phyloP scores from a whole-genome alignment of 768 basidiomycete genomes.

The Boletales sp. region DNA sequence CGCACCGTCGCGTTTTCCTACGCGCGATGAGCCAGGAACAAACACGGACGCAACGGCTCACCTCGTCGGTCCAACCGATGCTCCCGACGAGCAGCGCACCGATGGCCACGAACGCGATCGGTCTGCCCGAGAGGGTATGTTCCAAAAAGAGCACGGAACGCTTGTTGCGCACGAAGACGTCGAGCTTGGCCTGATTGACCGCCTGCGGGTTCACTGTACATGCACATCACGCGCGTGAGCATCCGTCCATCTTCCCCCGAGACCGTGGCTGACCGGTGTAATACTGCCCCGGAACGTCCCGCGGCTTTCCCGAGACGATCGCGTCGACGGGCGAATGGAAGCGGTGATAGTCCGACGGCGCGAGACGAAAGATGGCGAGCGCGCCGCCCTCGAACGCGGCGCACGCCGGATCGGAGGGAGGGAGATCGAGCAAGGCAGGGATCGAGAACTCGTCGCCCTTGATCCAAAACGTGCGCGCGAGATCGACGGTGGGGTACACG shows the following conservation, averaged over 20 bases:
- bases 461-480: slow-evolving; percentile 72
- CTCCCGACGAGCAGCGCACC: slow-evolving; percentile 81
- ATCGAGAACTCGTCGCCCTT: slow-evolving; percentile 73
- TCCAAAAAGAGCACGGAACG: slow-evolving; percentile 54
- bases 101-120: slow-evolving; percentile 68
- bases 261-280: slow-evolving; percentile 45
- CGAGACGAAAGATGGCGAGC: slow-evolving; percentile 70
- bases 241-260: too few species aligned
- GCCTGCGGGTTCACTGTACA: slow-evolving; percentile 73
- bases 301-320: slow-evolving; percentile 38
- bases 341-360: slow-evolving; percentile 79
- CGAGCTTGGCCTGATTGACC: slow-evolving; percentile 60
- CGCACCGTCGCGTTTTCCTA: slow-evolving; percentile 46
- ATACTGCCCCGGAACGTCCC: slow-evolving; percentile 52
- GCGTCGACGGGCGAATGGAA: slow-evolving; percentile 71
- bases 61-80: slow-evolving; percentile 56
- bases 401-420: slow-evolving; percentile 39
- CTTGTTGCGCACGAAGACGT: slow-evolving; percentile 63
- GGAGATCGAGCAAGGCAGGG: slow-evolving; percentile 50
- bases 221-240: not conserved
- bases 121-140: slow-evolving; percentile 41
- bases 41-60: slow-evolving; percentile 2
- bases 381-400: slow-evolving; percentile 41
- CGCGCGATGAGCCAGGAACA: too few species aligned
- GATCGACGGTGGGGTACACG: slow-evolving; percentile 55